A percentile compares a stretch with the other conserved stretches of the same genome.
phyloP scores from a whole-genome alignment of 2,329 filamentous ascomycete species.

The Xylaria sp. region DNA sequence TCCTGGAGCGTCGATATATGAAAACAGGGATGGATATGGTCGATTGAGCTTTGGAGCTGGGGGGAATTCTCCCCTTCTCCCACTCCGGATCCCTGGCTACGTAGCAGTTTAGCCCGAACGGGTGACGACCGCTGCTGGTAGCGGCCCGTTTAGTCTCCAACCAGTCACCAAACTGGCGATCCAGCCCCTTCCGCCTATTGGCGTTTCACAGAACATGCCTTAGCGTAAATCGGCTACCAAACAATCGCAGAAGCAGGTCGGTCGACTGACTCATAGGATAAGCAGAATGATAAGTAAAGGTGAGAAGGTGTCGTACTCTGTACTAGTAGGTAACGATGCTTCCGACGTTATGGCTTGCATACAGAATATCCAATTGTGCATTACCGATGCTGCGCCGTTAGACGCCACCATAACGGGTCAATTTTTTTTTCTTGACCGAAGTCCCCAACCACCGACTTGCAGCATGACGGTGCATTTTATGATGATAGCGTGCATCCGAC shows the following conservation, averaged over 20 bases:
- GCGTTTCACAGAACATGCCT: slow-evolving; percentile 5
- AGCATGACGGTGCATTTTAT: slow-evolving; percentile 10
- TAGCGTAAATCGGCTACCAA: slow-evolving; percentile 19
- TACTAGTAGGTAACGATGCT: background rate
- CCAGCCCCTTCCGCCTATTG: slow-evolving; percentile 8
- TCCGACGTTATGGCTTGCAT: background rate
- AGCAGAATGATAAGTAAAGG: background rate
- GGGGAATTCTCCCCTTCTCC: no score
- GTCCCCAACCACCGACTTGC: slow-evolving; percentile 18
- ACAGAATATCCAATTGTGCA: background rate
- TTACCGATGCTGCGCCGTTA: background rate
- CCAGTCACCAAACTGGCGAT: background rate
- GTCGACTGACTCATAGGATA: no score
- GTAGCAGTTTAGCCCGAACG: slow-evolving; percentile 12
- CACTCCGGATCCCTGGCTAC: slow-evolving; percentile 1
- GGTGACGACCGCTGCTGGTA: slow-evolving; percentile 8
- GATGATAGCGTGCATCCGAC: slow-evolving; percentile 15
- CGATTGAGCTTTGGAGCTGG: slow-evolving; percentile 2
- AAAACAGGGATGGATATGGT: slow-evolving; percentile 4
- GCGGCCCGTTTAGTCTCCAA: slow-evolving; percentile 6
- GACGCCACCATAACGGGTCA: background rate
- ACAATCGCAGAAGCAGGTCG: slow-evolving; percentile 24
- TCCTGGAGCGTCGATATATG: slow-evolving; percentile 1
- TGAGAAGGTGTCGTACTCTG: no score
- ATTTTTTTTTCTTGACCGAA: slow-evolving; percentile 1